Evolutionary conservation across 257 asterid genomes (phyloP).

Genomic region (Striga asiatica): DNA sequence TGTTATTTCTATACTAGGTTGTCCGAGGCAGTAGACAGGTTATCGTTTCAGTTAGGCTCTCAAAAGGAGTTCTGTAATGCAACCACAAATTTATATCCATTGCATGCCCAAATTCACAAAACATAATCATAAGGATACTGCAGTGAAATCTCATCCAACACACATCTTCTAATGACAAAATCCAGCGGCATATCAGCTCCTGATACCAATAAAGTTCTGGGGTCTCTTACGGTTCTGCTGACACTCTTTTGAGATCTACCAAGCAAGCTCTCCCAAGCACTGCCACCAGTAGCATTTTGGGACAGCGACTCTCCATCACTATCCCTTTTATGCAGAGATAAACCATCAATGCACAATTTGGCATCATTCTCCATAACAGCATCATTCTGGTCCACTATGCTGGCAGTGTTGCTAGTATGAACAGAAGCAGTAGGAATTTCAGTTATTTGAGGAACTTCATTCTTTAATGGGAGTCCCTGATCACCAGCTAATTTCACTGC

Average conservation of each 20-base stretch:
- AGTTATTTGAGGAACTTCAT: slow-evolving; percentile 27
- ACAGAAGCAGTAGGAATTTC: slow-evolving; percentile 27
- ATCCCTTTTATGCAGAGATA: slow-evolving; percentile 24
- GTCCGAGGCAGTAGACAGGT: slow-evolving; percentile 2
- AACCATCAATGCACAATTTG: slow-evolving; percentile 18
- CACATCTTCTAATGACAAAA: slow-evolving; percentile 69
- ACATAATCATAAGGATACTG: slow-evolving; percentile 69
- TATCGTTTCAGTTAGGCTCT: slow-evolving; percentile 10
- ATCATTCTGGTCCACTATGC: slow-evolving; percentile 17
- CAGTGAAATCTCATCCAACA: slow-evolving; percentile 73
- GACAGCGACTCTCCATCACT: slow-evolving; percentile 15
- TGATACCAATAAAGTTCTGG: slow-evolving; percentile 31
- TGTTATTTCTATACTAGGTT: slow-evolving; percentile 2
- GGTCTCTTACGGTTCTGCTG: slow-evolving; percentile 23
- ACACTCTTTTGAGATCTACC: slow-evolving; percentile 35
- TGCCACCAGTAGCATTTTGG: slow-evolving; percentile 43
- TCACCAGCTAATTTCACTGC: slow-evolving; percentile 27
- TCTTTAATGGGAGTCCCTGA: slow-evolving; percentile 23
- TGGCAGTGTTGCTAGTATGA: slow-evolving; percentile 14
- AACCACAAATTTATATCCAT: not conserved
- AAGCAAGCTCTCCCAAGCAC: slow-evolving; percentile 84
- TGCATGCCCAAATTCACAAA: slow-evolving; percentile 6
- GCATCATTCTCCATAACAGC: slow-evolving; percentile 17
- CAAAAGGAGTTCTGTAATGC: not conserved
- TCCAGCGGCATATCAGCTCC: slow-evolving; percentile 81